Conservation (phyloP, 2,329 filamentous ascomycete genomes). For the Blastomyces percursus region DNA sequence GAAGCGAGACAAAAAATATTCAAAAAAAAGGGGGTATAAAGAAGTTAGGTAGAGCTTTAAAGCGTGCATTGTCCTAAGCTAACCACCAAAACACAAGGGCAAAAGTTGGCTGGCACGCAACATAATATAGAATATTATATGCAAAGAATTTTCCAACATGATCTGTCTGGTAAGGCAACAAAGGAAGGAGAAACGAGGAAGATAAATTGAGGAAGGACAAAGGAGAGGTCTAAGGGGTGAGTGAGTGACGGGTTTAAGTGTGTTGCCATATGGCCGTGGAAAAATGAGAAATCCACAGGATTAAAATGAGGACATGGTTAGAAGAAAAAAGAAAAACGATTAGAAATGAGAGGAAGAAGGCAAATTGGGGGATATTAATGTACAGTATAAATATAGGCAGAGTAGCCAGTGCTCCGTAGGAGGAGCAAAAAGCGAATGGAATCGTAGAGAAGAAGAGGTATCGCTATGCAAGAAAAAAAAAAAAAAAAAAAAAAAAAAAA, state of each 20-base stretch:
- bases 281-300: not conserved
- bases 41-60: conserved; percentile 6
- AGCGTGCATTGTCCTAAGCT: not conserved
- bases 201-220: conserved; percentile 13
- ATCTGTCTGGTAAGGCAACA: not conserved
- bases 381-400: not conserved
- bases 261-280: too few relatives aligned
- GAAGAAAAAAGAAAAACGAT: too few relatives aligned
- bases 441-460: not conserved
- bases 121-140: conserved; percentile 5
- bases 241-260: conserved; percentile 20
- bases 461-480: conserved; percentile 3
- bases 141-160: not conserved
- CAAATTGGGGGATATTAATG: not conserved
- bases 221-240: too few relatives aligned
- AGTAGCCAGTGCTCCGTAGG: not conserved
- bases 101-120: not conserved
- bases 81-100: not conserved
- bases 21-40: not conserved
- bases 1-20: not conserved
- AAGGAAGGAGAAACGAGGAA: conserved; percentile 16
- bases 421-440: not conserved
- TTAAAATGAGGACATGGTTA: too few relatives aligned
- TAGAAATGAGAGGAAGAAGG: not conserved
- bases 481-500: not conserved